Conservation (phyloP, 805 yeast genomes). For the Zygotorulaspora florentina region DNA sequence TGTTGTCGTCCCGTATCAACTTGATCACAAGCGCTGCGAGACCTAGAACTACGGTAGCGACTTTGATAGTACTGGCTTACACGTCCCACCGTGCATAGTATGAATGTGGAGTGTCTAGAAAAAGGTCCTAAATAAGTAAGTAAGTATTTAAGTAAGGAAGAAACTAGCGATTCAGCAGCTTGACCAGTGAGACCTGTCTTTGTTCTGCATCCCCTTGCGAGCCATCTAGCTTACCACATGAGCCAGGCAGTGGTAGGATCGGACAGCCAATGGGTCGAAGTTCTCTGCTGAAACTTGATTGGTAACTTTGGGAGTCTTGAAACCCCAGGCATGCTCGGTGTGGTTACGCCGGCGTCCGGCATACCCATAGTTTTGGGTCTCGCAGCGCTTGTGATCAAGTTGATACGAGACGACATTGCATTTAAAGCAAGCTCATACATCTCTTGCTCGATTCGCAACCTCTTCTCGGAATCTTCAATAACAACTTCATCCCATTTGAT, state of each 20-base stretch:
- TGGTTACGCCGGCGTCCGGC: too few species aligned
- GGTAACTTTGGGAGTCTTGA: neutral
- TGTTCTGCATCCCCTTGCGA: neutral
- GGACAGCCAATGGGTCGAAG: slow-evolving; percentile 1
- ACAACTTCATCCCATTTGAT: slow-evolving; percentile 18
- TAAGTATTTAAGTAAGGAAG: too few species aligned
- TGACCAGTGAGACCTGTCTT: neutral
- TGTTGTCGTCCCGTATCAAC: neutral
- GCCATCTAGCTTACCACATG: slow-evolving; percentile 10
- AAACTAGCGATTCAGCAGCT: too few species aligned
- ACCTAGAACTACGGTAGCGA: too few species aligned
- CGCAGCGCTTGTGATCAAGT: neutral
- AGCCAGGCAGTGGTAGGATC: slow-evolving; percentile 7
- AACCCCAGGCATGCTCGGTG: too few species aligned
- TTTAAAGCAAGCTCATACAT: slow-evolving; percentile 16
- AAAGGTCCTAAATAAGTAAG: too few species aligned
- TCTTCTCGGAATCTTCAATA: slow-evolving; percentile 1
- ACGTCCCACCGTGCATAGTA: too few species aligned
- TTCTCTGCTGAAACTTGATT: slow-evolving; percentile 10
- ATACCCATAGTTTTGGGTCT: too few species aligned
- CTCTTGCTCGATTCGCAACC: slow-evolving; percentile 3
- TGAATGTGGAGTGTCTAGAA: too few species aligned
- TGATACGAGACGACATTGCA: neutral
- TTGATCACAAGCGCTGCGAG: neutral
- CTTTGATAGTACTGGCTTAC: too few species aligned